These are phyloP conservation scores for Lasiosphaeria miniovina DNA, from an alignment of 495 filamentous ascomycete species.

Conservation along the genomic window DNA sequence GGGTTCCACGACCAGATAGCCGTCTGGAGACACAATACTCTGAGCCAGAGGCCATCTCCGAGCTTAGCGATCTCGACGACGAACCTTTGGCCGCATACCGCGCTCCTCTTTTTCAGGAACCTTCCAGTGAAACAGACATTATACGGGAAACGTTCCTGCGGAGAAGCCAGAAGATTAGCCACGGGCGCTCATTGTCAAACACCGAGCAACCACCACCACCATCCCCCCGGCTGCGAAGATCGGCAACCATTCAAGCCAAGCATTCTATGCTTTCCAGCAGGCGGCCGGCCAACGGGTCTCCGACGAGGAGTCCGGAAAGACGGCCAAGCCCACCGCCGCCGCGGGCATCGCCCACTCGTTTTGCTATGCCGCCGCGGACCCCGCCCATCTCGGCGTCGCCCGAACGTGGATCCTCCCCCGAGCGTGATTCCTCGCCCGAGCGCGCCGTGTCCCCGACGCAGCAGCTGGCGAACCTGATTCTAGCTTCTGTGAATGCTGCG, in stretches of 20 bases:
- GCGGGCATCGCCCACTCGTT: slow-evolving; percentile 6
- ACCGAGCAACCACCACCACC: slow-evolving; percentile 9
- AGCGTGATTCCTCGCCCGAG: slow-evolving; percentile 10
- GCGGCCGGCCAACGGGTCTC: slow-evolving; percentile 4
- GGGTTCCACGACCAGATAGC: slow-evolving; percentile 9
- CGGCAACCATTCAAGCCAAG: slow-evolving; percentile 19
- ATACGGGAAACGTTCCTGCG: slow-evolving; percentile 15
- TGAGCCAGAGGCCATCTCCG: slow-evolving; percentile 38
- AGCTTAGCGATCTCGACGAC: slow-evolving; percentile 45
- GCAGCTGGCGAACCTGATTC: slow-evolving; percentile 51
- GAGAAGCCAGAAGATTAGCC: slow-evolving; percentile 17
- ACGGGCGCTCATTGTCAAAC: slow-evolving; percentile 7
- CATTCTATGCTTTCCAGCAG: slow-evolving; percentile 5
- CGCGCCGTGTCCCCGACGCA: slow-evolving; percentile 40
- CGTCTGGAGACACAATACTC: neutral
- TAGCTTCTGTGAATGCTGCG: slow-evolving; percentile 50
- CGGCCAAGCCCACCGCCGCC: slow-evolving; percentile 16
- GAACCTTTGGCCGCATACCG: slow-evolving; percentile 20
- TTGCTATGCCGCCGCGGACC: neutral
- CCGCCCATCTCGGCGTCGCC: neutral
- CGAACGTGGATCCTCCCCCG: slow-evolving; percentile 5
- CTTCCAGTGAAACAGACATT: slow-evolving; percentile 17
- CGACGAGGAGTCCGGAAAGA: slow-evolving; percentile 11
- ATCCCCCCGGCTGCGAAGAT: slow-evolving; percentile 18
- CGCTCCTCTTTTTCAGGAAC: slow-evolving; percentile 18